A percentile compares a stretch with the other conserved stretches of the same genome.
These are phyloP conservation scores for Verticillium klebahnii DNA, from an alignment of 2,329 filamentous ascomycete species.

Conservation along the genomic window DNA sequence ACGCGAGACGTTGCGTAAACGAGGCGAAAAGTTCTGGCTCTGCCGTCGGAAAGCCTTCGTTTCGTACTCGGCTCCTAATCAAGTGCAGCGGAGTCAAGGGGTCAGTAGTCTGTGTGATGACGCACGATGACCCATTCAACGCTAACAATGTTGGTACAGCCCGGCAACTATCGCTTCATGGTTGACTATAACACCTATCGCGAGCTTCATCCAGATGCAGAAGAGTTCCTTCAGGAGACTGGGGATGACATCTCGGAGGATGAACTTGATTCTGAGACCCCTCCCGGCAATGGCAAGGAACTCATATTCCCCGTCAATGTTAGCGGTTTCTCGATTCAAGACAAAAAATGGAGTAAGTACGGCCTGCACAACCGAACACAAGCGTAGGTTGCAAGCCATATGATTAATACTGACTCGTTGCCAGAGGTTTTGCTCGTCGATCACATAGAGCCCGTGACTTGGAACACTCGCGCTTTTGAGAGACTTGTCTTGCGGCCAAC, in stretches of 20 bases:
- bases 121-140: neutral
- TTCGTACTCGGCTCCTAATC: neutral
- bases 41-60: neutral
- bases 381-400: too few species aligned
- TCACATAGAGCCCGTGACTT: neutral
- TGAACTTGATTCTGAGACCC: neutral
- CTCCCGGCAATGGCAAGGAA: neutral
- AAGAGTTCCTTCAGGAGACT: neutral
- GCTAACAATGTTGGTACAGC: neutral
- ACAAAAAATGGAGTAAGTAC: constrained; percentile 1
- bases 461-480: neutral
- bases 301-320: neutral
- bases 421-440: neutral
- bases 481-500: neutral
- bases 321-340: neutral
- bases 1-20: neutral
- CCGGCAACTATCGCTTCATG: neutral
- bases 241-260: neutral
- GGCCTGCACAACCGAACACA: neutral
- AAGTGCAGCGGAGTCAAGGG: neutral
- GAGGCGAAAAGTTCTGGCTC: neutral
- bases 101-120: neutral
- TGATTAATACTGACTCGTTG: neutral
- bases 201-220: neutral
- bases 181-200: neutral